These are phyloP conservation scores for Cladosporium austrohemisphaericum DNA, from an alignment of 2,329 filamentous ascomycete species.

Conservation along the genomic window DNA sequence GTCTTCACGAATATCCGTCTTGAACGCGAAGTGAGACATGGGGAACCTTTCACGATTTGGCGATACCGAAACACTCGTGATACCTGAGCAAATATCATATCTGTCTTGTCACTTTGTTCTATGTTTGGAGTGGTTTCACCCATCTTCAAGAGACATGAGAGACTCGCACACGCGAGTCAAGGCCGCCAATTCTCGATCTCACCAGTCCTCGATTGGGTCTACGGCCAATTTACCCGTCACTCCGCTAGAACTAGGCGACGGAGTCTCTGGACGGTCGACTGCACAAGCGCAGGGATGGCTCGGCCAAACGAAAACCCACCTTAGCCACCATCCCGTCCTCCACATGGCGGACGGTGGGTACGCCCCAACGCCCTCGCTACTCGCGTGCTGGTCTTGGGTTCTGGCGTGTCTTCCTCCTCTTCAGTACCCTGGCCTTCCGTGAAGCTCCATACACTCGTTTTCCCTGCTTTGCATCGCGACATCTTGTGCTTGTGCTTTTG, in stretches of 20 bases:
- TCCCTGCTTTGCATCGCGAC: neutral
- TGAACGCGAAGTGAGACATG: neutral
- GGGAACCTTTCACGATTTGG: no score
- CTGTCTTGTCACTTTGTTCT: no score
- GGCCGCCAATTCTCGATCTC: neutral
- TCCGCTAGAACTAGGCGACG: slow-evolving; percentile 7
- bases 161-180: neutral
- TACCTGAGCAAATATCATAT: no score
- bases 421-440: no score
- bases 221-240: slow-evolving; percentile 9
- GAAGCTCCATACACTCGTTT: neutral
- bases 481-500: no score
- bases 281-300: slow-evolving; percentile 2
- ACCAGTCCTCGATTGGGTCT: slow-evolving; percentile 8
- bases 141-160: no score
- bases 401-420: no score
- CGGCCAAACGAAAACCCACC: neutral
- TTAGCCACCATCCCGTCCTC: slow-evolving; percentile 3
- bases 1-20: slow-evolving; percentile 1
- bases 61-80: no score
- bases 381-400: neutral
- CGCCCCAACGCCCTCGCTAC: slow-evolving; percentile 7
- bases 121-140: no score
- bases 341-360: slow-evolving; percentile 7
- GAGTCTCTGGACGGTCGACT: neutral